Base-by-base conservation (phyloP, 768 basidiomycete genomes). In the Podaxis sp. region DNA sequence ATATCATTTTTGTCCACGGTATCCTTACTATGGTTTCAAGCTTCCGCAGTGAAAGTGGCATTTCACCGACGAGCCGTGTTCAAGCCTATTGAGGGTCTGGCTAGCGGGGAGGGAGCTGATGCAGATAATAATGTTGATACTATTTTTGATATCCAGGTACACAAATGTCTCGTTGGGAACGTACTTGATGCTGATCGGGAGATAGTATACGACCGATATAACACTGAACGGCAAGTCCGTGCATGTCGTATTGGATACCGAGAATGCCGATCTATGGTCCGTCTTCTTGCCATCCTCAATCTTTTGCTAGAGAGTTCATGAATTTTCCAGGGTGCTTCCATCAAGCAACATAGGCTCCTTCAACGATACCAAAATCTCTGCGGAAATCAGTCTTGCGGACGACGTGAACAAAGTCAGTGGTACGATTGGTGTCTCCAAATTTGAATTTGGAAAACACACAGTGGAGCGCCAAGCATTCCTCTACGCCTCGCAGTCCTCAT, bases 251-350 rank as follows among this genome's bases (percentile, higher is more conserved):
- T 70, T 79, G n/a, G 76, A 79, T 55, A 79, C 76, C 0, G 77
- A 76, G 41, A 75, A 73, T 40, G 75, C 77, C 8, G 77, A 79
- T 60, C 66, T 75, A 57, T 77, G 76, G 76, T 76, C 62, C 8
- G 63, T 46, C 15, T 24, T 46, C 38, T 57, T 15, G 6, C 27
- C 2, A 25, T n/a, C 2, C 24, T 25, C 33, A 7, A 51, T 22
- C 0, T 13, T 17, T 24, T 17, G 47, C 40, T 25, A 13, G 24
- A 17, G 12, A 15, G 52, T n/a, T 41, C 25, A 59, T 27, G 17
- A 8, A 12, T 15, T 12, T 29, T 13, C 29, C 55, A 77, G 77
- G 76, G 76, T 79, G 3, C 67, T 70, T 15, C 76, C 75, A 17
- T 64, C 68, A 7, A 71, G 68, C 41, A 74, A 71, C n/a, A 64